These are phyloP conservation scores for Trifolium pratense DNA, from an alignment of 306 rosid species.

Conservation along the genomic window DNA sequence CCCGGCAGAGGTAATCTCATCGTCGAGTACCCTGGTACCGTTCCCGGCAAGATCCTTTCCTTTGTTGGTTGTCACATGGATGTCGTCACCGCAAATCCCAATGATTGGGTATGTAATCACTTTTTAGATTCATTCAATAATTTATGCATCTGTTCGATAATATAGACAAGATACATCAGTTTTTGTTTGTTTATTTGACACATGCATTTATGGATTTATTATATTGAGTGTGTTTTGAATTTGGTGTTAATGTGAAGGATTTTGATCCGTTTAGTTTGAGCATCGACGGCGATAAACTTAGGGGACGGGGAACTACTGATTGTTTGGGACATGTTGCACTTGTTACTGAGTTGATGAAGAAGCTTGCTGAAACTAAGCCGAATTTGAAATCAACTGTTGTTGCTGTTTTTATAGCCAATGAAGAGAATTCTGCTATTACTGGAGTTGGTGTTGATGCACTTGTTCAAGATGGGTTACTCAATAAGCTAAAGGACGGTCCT, in stretches of 20 bases:
- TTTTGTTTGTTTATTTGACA: too few species aligned
- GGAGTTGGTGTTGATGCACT: slow-evolving; percentile 94
- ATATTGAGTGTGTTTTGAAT: not conserved
- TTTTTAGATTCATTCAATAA: too few species aligned
- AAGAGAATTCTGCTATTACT: slow-evolving; percentile 81
- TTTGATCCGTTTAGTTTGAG: slow-evolving; percentile 92
- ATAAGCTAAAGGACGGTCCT: slow-evolving; percentile 79
- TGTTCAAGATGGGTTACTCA: slow-evolving; percentile 76
- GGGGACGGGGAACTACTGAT: slow-evolving; percentile 96
- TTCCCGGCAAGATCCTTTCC: slow-evolving; percentile 70
- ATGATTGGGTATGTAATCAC: slow-evolving; percentile 67
- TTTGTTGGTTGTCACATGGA: slow-evolving; percentile 96
- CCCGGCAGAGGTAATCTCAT: slow-evolving; percentile 82
- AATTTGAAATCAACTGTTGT: slow-evolving; percentile 80
- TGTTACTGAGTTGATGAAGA: slow-evolving; percentile 79
- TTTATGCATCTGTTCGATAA: not conserved
- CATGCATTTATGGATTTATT: not conserved
- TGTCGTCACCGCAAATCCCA: slow-evolving; percentile 89
- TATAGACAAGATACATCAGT: too few species aligned
- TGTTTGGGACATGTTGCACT: slow-evolving; percentile 96
- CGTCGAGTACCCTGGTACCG: slow-evolving; percentile 85
- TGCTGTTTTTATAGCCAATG: slow-evolving; percentile 86
- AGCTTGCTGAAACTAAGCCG: slow-evolving; percentile 78
- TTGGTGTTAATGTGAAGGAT: slow-evolving; percentile 58
- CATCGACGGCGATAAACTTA: slow-evolving; percentile 84